Evolutionary conservation across 371 early-diverging fungal genomes (phyloP), one percentile per base, ranked within the genome.

Genomic region (Capillidium heterosporum): DNA sequence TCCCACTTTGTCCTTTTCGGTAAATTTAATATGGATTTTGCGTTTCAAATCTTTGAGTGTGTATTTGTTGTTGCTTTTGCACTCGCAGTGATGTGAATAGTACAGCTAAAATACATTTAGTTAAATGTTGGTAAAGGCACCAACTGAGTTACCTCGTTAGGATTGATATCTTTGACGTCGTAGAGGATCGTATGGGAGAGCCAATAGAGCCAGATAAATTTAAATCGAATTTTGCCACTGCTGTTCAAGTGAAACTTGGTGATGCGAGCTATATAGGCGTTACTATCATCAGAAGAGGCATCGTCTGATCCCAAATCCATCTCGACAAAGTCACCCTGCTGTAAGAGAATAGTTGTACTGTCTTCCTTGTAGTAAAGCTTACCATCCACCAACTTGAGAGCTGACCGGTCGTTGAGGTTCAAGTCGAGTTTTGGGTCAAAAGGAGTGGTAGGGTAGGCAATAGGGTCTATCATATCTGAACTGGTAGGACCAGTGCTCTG

Each of bases 21-120:
- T 47, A 48, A 59, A 59, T 7, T 43, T 19, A 23, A 62, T 50
- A 32, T 48, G 21, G 13, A 62, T 47, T 32, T 59, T 59, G 3
- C 60, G 24, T 40, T 55, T 51, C 19, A 60, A 56, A 17, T n/a
- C 31, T 28, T 39, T 24, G 35, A 56, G 15, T 17, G 56, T 24
- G 31, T 27, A 31, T 15, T 17, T 17, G 27, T 23, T 41, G 1
- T 51, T 13, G 29, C n/a, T n/a, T n/a, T 24, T 1, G 29, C 62
- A 62, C 46, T 62, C 62, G 32, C 62, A 59, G 40, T 62, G 56
- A 17, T 31, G 39, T 1, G 62, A 32, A 35, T 60, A 59, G 49
- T 60, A 62, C 17, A 23, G 29, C 51, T 50, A 40, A 40, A 40
- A 40, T 40, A 40, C 10, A 40, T 10, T 13, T 40, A 13, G n/a